Percentiles rank a stretch among this genome's conserved stretches.
phyloP scores from a whole-genome alignment of 306 rosid genomes.

The Echinosophora koreensis region DNA sequence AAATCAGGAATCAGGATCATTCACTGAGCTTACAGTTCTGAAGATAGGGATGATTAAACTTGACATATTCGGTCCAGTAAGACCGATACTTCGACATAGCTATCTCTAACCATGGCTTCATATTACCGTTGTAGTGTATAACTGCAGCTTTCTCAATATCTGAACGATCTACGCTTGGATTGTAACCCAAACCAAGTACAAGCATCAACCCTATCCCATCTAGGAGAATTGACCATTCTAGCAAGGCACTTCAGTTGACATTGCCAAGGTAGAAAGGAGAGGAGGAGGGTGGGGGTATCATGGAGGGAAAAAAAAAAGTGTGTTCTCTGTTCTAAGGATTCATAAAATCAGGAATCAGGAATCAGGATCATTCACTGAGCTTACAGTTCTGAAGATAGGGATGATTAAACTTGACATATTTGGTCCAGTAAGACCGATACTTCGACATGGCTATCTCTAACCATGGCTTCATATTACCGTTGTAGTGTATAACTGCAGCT shows the following conservation, averaged over 20 bases:
- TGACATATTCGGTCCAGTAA: conserved; percentile 90
- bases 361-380: conserved; percentile 63
- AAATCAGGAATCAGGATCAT: conserved; percentile 49
- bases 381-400: conserved; percentile 83
- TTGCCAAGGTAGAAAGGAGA: conserved; percentile 37
- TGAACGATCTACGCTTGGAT: conserved; percentile 75
- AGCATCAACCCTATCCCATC: conserved; percentile 49
- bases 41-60: conserved; percentile 84
- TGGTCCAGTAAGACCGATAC: conserved; percentile 89
- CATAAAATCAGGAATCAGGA: no score
- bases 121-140: conserved; percentile 92
- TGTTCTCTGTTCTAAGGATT: conserved; percentile 34
- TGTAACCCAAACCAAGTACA: conserved; percentile 98
- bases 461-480: conserved; percentile 99
- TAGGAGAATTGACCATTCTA: conserved; percentile 39
- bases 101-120: conserved; percentile 98
- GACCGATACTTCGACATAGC: conserved; percentile 87
- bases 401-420: conserved; percentile 81
- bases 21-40: conserved; percentile 71
- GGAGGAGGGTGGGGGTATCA: conserved; percentile 6
- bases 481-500: conserved; percentile 94
- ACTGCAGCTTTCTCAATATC: conserved; percentile 93
- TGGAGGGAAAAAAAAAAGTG: conserved; percentile 36
- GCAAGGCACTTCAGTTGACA: conserved; percentile 49
- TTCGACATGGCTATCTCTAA: conserved; percentile 90